Evolutionary conservation across 2,329 filamentous ascomycete species (phyloP), one percentile per base, ranked within the genome.

Genomic region (Paracoccidioides brasiliensis): DNA sequence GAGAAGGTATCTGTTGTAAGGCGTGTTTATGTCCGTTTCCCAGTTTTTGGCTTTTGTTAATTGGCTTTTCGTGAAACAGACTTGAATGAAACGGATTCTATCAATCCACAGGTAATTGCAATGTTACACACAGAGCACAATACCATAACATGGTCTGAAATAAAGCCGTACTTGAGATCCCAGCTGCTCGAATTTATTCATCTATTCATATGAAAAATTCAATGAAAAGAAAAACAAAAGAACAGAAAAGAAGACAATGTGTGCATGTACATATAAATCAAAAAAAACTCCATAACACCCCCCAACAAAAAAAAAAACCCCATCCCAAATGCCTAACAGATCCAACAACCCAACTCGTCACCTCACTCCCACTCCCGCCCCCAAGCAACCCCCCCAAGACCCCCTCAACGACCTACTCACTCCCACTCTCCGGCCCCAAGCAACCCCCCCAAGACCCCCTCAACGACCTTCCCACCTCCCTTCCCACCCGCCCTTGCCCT

Each of bases 351-450:
- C 33, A 52, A 52, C 28, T 28, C 7, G 33, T 10, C 9, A 49
- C 1, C 45, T 6, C 10, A 22, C 22, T 22, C 22, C 22, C 22
- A 22, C 22, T 22, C 22, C 73, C 72, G 42, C 62, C 64, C 3
- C 62, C 64, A 42, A 64, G 66, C 54, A 73, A 56, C 14, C 68
- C 64, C 22, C 70, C 69, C 53, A 72, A 64, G 41, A 72, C 65
- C 45, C 67, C 68, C 45, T 64, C 66, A 52, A 67, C 67, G 59
- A 70, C 70, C 58, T 69, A 72, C 65, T 66, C 51, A 67, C 67
- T 77, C 74, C 67, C 73, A 75, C 51, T 68, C 64, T 4, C 73
- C 72, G 42, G 61, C 64, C 3, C 62, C 64, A 42, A 64, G 66
- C 54, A 73, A 56, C 14, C 68, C 64, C 22, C 70, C 69, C 53